phyloP scores from a whole-genome alignment of 2,329 filamentous ascomycete genomes.

The Ascochyta pisi region DNA sequence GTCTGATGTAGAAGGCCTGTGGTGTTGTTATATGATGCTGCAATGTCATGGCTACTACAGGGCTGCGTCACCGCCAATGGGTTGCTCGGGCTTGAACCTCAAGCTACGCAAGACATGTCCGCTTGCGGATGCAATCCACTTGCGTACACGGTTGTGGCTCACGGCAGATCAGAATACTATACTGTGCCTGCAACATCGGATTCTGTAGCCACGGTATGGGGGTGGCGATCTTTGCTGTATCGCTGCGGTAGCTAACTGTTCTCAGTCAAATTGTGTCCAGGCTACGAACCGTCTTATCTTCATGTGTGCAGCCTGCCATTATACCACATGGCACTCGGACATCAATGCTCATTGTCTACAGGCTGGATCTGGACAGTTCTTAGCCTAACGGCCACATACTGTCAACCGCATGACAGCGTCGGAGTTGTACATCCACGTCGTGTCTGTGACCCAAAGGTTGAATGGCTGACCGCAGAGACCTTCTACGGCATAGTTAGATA shows the following conservation, averaged over 20 bases:
- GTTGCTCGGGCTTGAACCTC: background rate
- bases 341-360: background rate
- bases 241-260: background rate
- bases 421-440: background rate
- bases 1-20: background rate
- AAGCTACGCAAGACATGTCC: slow-evolving; percentile 4
- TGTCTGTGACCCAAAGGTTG: background rate
- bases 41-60: background rate
- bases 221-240: background rate
- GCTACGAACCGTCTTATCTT: background rate
- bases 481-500: background rate
- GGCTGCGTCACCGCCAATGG: slow-evolving; percentile 12
- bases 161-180: background rate
- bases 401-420: background rate
- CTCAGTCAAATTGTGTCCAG: slow-evolving; percentile 5
- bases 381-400: background rate
- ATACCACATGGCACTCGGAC: background rate
- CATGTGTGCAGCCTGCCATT: background rate
- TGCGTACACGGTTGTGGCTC: background rate
- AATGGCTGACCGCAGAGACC: background rate
- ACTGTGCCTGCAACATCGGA: background rate
- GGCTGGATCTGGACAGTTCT: background rate
- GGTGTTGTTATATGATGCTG: slow-evolving; percentile 6
- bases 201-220: background rate
- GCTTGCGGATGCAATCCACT: slow-evolving; percentile 8